Percentiles rank a stretch among this genome's conserved stretches.
Conservation (phyloP, 345 rosid species). For the Angophora floribunda region DNA sequence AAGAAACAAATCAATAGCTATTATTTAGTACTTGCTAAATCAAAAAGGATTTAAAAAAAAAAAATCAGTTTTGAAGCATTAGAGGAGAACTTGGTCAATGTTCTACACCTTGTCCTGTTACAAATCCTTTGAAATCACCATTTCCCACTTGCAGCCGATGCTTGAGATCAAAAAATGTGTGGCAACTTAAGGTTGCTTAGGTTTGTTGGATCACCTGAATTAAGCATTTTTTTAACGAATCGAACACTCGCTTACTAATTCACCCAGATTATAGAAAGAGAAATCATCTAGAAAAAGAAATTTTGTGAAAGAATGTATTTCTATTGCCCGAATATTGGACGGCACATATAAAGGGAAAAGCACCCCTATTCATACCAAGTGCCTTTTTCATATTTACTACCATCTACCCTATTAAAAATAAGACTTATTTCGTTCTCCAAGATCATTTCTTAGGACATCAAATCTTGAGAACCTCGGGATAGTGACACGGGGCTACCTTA, state of each 20-base stretch:
- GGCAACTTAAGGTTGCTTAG: neutral
- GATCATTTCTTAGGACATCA: neutral
- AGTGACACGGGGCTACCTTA: neutral
- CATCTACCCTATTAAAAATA: neutral
- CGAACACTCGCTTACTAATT: rapidly evolving
- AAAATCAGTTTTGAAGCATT: neutral
- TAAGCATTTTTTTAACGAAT: neutral
- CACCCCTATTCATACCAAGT: neutral
- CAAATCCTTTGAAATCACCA: neutral
- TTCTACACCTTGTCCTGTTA: neutral
- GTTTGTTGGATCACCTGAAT: neutral
- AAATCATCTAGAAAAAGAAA: neutral
- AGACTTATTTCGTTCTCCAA: neutral
- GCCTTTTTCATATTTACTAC: neutral
- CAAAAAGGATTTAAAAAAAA: neutral
- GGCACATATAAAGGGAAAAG: neutral
- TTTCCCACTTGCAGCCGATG: neutral
- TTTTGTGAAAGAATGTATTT: neutral
- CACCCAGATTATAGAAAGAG: neutral
- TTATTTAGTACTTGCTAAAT: neutral
- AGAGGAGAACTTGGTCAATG: neutral
- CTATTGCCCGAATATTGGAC: rapidly evolving
- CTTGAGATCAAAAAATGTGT: rapidly evolving
- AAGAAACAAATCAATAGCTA: neutral
- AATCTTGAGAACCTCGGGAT: neutral